A percentile compares a stretch with the other conserved stretches of the same genome.
These are phyloP conservation scores for Botryosphaeria dothidea DNA, from an alignment of 2,329 filamentous ascomycete genomes.

Conservation along the genomic window DNA sequence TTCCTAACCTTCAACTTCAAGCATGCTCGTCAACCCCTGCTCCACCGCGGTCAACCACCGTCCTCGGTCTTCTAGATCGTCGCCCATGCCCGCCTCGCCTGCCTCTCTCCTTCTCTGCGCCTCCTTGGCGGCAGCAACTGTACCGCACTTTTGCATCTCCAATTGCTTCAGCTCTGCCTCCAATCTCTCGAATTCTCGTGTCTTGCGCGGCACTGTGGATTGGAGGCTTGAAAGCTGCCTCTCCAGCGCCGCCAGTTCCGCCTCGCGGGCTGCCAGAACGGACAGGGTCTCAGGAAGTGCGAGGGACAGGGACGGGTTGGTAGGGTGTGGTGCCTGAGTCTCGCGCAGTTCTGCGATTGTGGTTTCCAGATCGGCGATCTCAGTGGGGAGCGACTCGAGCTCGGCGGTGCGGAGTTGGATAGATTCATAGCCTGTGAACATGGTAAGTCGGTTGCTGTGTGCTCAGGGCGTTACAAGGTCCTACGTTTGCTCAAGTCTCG, in stretches of 20 bases:
- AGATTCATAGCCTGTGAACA: slow-evolving; percentile 51
- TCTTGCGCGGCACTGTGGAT: slow-evolving; percentile 64
- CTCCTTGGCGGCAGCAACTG: slow-evolving; percentile 68
- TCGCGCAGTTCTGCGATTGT: slow-evolving; percentile 50
- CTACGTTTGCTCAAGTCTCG: slow-evolving; percentile 57
- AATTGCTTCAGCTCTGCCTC: slow-evolving; percentile 68
- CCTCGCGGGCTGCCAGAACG: slow-evolving; percentile 42
- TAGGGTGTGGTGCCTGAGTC: slow-evolving; percentile 34
- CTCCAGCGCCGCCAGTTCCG: slow-evolving; percentile 44
- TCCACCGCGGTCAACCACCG: slow-evolving; percentile 76
- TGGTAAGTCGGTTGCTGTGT: neutral
- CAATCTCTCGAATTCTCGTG: slow-evolving; percentile 66
- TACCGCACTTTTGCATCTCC: slow-evolving; percentile 66
- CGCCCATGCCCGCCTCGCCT: slow-evolving; percentile 64
- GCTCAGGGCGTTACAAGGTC: slow-evolving; percentile 25
- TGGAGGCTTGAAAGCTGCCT: slow-evolving; percentile 53
- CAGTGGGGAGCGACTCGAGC: slow-evolving; percentile 52
- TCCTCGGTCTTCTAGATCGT: slow-evolving; percentile 74
- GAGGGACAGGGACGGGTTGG: slow-evolving; percentile 44
- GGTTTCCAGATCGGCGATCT: slow-evolving; percentile 54
- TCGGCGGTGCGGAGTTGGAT: slow-evolving; percentile 54
- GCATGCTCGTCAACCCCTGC: slow-evolving; percentile 59
- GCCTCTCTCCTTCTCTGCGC: slow-evolving; percentile 68
- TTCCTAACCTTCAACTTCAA: slow-evolving; percentile 44
- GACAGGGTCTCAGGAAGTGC: slow-evolving; percentile 45